Conservation (phyloP, 805 yeast genomes). For the Myxozyma mucilagina region DNA sequence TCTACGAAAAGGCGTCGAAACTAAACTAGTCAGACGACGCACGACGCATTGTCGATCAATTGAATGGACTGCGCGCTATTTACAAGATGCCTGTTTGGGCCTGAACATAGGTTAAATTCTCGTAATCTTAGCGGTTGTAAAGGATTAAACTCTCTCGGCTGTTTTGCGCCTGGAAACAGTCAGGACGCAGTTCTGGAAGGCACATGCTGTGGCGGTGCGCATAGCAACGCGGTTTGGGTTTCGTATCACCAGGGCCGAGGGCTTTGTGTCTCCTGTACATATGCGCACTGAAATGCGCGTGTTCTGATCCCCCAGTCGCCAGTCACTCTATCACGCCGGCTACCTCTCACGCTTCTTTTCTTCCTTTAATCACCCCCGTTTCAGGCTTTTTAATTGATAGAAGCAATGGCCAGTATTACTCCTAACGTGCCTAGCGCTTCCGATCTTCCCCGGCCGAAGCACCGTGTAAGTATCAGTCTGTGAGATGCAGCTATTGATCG, state of each 20-base stretch:
- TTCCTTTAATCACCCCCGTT: neutral
- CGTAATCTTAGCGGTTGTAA: too few relatives aligned
- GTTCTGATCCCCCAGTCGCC: neutral
- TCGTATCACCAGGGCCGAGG: neutral
- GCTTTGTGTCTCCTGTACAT: too few relatives aligned
- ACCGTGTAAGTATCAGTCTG: conserved; percentile 16
- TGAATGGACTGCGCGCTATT: too few relatives aligned
- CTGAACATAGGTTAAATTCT: too few relatives aligned
- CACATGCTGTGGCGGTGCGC: conserved; percentile 4
- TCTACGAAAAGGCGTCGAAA: conserved; percentile 67
- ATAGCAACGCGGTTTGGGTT: conserved; percentile 1
- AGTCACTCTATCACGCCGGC: neutral
- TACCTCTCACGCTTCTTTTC: neutral
- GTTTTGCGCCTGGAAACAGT: too few relatives aligned
- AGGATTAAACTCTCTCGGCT: too few relatives aligned
- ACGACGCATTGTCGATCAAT: too few relatives aligned
- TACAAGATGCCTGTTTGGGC: too few relatives aligned
- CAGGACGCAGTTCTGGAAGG: neutral
- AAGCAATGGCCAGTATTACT: conserved; percentile 7
- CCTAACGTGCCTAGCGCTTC: conserved; percentile 8
- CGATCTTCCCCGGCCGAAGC: conserved; percentile 27
- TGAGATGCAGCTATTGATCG: neutral
- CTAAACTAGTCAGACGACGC: conserved; percentile 8
- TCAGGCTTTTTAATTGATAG: neutral
- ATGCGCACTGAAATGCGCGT: neutral